Evolutionary conservation across 2,329 filamentous ascomycete species (phyloP).

Genomic region (Venturia effusa): DNA sequence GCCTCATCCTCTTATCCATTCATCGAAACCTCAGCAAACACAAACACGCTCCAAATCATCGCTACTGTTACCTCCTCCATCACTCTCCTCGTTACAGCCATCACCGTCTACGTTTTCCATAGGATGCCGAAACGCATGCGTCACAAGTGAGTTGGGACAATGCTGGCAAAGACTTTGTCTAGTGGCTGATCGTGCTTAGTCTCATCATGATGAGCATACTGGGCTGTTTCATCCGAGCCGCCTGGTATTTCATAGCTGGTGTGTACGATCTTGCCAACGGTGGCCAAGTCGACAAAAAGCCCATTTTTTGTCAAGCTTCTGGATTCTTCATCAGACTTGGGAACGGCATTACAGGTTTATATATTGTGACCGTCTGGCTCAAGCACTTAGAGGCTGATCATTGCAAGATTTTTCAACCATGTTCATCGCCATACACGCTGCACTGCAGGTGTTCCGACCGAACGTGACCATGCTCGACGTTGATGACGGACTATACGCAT

Average conservation of each 20-base stretch:
- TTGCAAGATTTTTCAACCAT: constrained; percentile 54
- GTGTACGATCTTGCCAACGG: constrained; percentile 40
- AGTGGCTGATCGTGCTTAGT: constrained; percentile 28
- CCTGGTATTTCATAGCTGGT: constrained; percentile 58
- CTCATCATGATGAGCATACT: constrained; percentile 65
- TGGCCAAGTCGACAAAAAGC: constrained; percentile 39
- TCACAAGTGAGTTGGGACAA: constrained; percentile 46
- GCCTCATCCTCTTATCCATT: not conserved
- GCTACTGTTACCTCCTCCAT: not conserved
- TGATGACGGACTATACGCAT: constrained; percentile 57
- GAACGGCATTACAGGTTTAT: constrained; percentile 51
- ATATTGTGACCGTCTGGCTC: constrained; percentile 9
- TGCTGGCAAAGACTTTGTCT: no score
- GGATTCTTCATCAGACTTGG: constrained; percentile 58
- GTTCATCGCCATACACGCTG: constrained; percentile 63
- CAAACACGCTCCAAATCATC: not conserved
- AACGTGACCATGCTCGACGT: constrained; percentile 18
- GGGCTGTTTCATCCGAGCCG: constrained; percentile 59
- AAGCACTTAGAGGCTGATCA: constrained; percentile 11
- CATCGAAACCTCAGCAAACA: not conserved
- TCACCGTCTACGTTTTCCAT: constrained; percentile 9
- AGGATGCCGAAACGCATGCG: constrained; percentile 26
- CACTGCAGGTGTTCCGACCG: constrained; percentile 58
- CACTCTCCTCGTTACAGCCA: constrained; percentile 2
- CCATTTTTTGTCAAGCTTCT: constrained; percentile 53